These are phyloP conservation scores for Cokeromyces recurvatus DNA, from an alignment of 371 early-diverging fungal species.

Conservation along the genomic window DNA sequence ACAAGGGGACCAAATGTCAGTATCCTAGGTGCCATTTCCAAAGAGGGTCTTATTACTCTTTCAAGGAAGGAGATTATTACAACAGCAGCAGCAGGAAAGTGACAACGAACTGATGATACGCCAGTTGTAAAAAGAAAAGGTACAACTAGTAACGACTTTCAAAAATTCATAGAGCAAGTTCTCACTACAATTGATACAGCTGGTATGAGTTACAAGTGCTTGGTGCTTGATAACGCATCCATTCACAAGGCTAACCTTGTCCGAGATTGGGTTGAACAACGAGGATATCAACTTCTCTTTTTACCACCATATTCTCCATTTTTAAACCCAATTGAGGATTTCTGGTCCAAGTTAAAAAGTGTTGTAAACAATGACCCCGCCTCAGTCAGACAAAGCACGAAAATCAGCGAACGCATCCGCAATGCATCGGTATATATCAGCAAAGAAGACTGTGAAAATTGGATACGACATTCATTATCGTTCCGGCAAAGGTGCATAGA, in stretches of 20 bases:
- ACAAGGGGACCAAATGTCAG: conserved; percentile 6
- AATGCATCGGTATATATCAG: background rate
- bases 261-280: background rate
- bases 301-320: no score
- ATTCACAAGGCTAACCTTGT: no score
- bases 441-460: conserved; percentile 4
- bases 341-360: conserved; percentile 18
- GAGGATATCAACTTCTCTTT: no score
- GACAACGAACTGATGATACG: no score
- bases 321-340: conserved; percentile 19
- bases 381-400: conserved; percentile 4
- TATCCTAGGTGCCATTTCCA: no score
- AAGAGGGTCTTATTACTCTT: conserved; percentile 2
- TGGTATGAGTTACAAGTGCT: conserved; percentile 8
- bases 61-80: conserved; percentile 6
- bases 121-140: no score
- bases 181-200: background rate
- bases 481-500: no score
- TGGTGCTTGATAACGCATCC: no score
- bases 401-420: conserved; percentile 5
- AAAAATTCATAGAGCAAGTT: conserved; percentile 1
- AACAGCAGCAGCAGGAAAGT: conserved; percentile 2
- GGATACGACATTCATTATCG: conserved; percentile 3
- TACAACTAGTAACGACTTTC: no score
- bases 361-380: conserved; percentile 3